Conservation (phyloP, 2,329 filamentous ascomycete genomes). For the Diaporthe humulicola region DNA sequence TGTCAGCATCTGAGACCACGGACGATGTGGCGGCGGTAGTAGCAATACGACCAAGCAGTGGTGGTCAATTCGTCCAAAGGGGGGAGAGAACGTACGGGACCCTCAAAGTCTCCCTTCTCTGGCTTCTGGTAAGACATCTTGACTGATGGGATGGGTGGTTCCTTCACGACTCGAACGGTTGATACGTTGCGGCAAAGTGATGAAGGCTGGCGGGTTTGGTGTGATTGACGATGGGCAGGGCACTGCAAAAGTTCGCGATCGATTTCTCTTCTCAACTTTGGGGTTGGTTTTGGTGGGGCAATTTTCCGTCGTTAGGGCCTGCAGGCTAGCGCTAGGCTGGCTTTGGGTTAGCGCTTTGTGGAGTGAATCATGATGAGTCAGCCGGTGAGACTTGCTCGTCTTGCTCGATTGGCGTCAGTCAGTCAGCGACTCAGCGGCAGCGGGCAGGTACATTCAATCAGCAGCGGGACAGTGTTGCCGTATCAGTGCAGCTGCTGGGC, state of each 20-base stretch:
- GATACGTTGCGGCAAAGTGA: slow-evolving; percentile 83
- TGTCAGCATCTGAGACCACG: neutral
- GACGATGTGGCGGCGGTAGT: neutral
- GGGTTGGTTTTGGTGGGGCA: slow-evolving; percentile 24
- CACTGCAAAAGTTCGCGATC: slow-evolving; percentile 22
- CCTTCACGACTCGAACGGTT: slow-evolving; percentile 86
- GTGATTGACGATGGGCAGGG: slow-evolving; percentile 38
- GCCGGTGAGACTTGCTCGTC: slow-evolving; percentile 26
- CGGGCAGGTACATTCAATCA: neutral
- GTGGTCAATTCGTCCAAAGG: neutral
- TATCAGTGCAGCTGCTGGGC: neutral
- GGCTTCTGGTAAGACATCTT: slow-evolving; percentile 95
- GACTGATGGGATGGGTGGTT: slow-evolving; percentile 51
- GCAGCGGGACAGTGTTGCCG: neutral
- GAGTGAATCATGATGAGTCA: slow-evolving; percentile 37
- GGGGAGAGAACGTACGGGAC: slow-evolving; percentile 72
- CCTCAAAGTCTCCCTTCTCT: slow-evolving; percentile 94
- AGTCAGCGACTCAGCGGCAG: neutral
- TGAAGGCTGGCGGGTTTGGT: slow-evolving; percentile 64
- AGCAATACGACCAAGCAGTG: too few species aligned
- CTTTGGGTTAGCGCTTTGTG: neutral
- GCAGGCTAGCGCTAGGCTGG: neutral
- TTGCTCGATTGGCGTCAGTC: slow-evolving; percentile 4
- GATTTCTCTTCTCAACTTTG: slow-evolving; percentile 19
- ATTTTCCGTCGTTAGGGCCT: neutral